phyloP scores from a whole-genome alignment of 2,329 filamentous ascomycete species.

The Hypoxylon sp. region DNA sequence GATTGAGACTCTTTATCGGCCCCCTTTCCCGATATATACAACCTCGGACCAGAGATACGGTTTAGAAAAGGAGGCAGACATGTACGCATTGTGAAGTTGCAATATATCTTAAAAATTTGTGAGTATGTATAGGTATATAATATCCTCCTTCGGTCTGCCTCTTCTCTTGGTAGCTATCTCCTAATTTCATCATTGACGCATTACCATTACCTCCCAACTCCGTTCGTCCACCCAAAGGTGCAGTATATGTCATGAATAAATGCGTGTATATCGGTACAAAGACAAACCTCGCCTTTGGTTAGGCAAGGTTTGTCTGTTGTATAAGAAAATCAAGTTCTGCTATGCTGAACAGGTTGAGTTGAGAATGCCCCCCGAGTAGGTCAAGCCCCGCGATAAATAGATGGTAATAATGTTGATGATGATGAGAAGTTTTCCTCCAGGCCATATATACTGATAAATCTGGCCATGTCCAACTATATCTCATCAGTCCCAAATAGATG shows the following conservation, averaged over 20 bases:
- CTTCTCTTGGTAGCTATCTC: slow-evolving; percentile 8
- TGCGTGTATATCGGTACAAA: slow-evolving; percentile 12
- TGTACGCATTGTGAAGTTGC: too few species aligned
- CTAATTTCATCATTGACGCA: slow-evolving; percentile 14
- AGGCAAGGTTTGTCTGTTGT: background rate
- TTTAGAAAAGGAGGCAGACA: too few species aligned
- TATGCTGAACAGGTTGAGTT: slow-evolving; percentile 3
- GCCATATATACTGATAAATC: slow-evolving; percentile 30
- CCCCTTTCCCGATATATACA: too few species aligned
- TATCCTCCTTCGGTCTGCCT: slow-evolving; percentile 20
- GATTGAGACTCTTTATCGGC: too few species aligned
- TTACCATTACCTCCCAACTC: slow-evolving; percentile 14
- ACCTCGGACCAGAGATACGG: too few species aligned
- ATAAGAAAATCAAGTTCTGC: background rate
- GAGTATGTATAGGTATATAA: slow-evolving; percentile 11
- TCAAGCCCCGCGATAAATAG: background rate
- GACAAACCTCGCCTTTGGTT: background rate
- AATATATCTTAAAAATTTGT: slow-evolving; percentile 3
- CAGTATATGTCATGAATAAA: slow-evolving; percentile 1
- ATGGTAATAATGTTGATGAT: too few species aligned
- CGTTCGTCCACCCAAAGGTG: too few species aligned
- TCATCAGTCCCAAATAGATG: slow-evolving; percentile 1
- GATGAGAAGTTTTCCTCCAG: too few species aligned
- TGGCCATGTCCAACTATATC: slow-evolving; percentile 19
- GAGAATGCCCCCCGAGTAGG: too few species aligned